phyloP scores from a whole-genome alignment of 805 yeast genomes.

The Saitoella complicata region DNA sequence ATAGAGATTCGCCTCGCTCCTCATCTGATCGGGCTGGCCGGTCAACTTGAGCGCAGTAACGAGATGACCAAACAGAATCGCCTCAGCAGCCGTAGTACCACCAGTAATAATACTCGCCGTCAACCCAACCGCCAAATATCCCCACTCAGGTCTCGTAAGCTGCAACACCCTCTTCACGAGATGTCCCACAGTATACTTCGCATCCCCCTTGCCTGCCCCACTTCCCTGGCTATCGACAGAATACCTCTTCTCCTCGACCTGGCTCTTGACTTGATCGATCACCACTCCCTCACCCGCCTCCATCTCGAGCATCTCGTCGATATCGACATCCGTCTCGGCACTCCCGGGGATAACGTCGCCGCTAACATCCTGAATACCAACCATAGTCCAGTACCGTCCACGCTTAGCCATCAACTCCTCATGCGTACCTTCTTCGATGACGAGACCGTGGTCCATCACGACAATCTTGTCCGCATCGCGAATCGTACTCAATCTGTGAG shows the following conservation, averaged over 20 bases:
- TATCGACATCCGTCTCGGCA: no score
- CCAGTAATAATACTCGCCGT: background rate
- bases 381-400: constrained; percentile 19
- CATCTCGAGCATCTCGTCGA: no score
- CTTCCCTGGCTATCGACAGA: no score
- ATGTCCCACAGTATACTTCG: no score
- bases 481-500: constrained; percentile 42
- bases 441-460: constrained; percentile 35
- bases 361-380: no score
- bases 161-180: no score
- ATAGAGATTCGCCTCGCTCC: constrained; percentile 7
- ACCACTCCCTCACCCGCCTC: no score
- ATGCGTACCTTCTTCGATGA: constrained; percentile 32
- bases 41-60: background rate
- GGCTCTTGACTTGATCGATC: no score
- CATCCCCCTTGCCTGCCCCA: no score
- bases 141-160: background rate
- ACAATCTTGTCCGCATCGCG: constrained; percentile 38
- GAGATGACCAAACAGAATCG: background rate
- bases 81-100: background rate
- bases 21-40: constrained; percentile 5
- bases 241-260: no score
- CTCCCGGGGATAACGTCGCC: no score
- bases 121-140: background rate
- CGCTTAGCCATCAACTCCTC: constrained; percentile 19